Evolutionary conservation across 352 stramenopile species (phyloP), one percentile per base, ranked within the genome.

Genomic region (Globisporangium cederbergense): DNA sequence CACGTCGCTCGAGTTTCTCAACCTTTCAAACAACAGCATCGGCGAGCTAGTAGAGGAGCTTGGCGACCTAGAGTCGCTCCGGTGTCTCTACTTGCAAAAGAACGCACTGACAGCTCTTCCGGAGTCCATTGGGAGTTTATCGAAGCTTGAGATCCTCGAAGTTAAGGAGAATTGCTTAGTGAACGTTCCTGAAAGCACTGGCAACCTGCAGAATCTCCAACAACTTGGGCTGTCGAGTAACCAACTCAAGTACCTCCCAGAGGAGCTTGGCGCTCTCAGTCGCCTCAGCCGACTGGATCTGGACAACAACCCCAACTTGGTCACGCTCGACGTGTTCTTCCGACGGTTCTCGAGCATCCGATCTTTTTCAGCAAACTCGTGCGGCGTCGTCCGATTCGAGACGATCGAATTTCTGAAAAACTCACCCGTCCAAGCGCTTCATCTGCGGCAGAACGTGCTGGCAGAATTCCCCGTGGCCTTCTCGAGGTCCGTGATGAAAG

Each of bases 1-100:
- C 43, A 18, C 40, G 0, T 40, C 70, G n/a, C 70, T 91, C n/a
- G 52, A 60, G 9, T 43, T 73, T 7, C 57, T 90, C 18, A 72
- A 90, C 52, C 59, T 93, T 45, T 81, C 75, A 0, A 62, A 80
- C 67, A 93, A 93, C 52, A 42, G 56, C 11, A 67, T 93, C 28
- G 0, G 32, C 0, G 47, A 40, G 1, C 50, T 93, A n/a, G 69
- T 60, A 1, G 62, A 83, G 28, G 72, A 89, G 58, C 61, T 91
- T 4, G 62, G 72, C 1, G 71, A 77, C 3, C 56, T 90, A 2
- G 18, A 55, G 32, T 67, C 72, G 1, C 72, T 93, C 7, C 20
- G 73, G 14, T 60, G 67, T 52, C 40, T 90, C 22, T 43, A 64
- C 16, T 57, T 90, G 1, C 58, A 74, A n/a, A 65, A 84, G 53